These are phyloP conservation scores for Pseudogymnoascus sp. DNA, from an alignment of 2,329 filamentous ascomycete species.

Conservation along the genomic window DNA sequence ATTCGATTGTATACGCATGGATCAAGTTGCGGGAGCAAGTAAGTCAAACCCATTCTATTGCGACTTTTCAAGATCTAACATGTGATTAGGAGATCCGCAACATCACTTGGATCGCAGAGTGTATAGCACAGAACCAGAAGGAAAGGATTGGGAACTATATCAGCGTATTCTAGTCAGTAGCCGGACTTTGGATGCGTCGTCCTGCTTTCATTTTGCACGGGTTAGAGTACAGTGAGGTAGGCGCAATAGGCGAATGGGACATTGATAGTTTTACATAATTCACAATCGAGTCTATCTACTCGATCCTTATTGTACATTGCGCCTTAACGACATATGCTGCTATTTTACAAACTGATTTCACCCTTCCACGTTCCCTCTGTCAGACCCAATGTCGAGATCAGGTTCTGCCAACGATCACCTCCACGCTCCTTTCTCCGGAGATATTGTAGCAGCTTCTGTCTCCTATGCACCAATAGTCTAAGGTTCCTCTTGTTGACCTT, in stretches of 20 bases:
- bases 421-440: slow-evolving; percentile 84
- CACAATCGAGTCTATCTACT: slow-evolving; percentile 10
- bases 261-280: slow-evolving; percentile 8
- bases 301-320: slow-evolving; percentile 22
- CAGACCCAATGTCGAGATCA: slow-evolving; percentile 77
- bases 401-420: slow-evolving; percentile 79
- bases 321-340: slow-evolving; percentile 20
- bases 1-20: slow-evolving; percentile 93
- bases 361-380: slow-evolving; percentile 83
- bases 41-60: slow-evolving; percentile 29
- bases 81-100: slow-evolving; percentile 83
- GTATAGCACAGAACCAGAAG: slow-evolving; percentile 99
- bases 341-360: slow-evolving; percentile 66
- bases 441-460: slow-evolving; percentile 84
- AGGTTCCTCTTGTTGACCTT: slow-evolving; percentile 93
- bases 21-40: slow-evolving; percentile 97
- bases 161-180: slow-evolving; percentile 69
- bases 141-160: slow-evolving; percentile 98
- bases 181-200: neutral
- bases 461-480: slow-evolving; percentile 73
- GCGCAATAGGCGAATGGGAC: slow-evolving; percentile 6
- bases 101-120: slow-evolving; percentile 99
- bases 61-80: slow-evolving; percentile 28
- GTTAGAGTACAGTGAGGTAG: neutral
- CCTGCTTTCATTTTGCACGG: slow-evolving; percentile 5